These are phyloP conservation scores for Trapa bicornis DNA, from an alignment of 345 rosid genomes.

Conservation along the genomic window DNA sequence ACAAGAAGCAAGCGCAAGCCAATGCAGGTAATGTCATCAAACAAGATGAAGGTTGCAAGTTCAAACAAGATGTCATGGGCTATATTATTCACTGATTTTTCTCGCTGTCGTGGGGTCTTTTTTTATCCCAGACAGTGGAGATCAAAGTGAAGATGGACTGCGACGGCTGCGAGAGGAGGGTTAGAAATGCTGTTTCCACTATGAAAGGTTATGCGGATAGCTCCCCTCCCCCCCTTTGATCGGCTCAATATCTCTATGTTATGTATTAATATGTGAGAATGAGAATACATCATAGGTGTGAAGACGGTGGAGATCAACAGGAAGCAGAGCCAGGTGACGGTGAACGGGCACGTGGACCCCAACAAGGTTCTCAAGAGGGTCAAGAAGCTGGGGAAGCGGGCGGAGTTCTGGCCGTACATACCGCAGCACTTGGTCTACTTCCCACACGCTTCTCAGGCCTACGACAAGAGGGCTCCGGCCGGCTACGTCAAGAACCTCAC, in stretches of 20 bases:
- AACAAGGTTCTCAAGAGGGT: conserved; percentile 58
- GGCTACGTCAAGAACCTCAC: conserved; percentile 46
- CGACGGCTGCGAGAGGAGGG: conserved; percentile 94
- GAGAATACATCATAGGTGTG: conserved; percentile 21
- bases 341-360: conserved; percentile 48
- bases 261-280: too few species aligned
- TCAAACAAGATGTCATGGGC: too few species aligned
- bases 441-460: conserved; percentile 40
- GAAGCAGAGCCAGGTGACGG: conserved; percentile 44
- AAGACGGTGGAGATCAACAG: conserved; percentile 48
- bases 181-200: conserved; percentile 50
- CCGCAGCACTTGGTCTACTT: conserved; percentile 49
- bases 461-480: conserved; percentile 54
- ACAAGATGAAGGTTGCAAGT: too few species aligned
- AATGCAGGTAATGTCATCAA: conserved; percentile 49
- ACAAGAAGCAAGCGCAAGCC: conserved; percentile 70
- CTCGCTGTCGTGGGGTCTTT: not conserved
- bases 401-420: conserved; percentile 71
- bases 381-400: conserved; percentile 52
- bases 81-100: not conserved
- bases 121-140: conserved; percentile 64
- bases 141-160: conserved; percentile 98
- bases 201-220: conserved; percentile 50
- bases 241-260: too few species aligned
- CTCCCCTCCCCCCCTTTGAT: not conserved